Percentiles rank a stretch among this genome's conserved stretches.
These are phyloP conservation scores for Vinca minor DNA, from an alignment of 257 asterid species.

Conservation along the genomic window DNA sequence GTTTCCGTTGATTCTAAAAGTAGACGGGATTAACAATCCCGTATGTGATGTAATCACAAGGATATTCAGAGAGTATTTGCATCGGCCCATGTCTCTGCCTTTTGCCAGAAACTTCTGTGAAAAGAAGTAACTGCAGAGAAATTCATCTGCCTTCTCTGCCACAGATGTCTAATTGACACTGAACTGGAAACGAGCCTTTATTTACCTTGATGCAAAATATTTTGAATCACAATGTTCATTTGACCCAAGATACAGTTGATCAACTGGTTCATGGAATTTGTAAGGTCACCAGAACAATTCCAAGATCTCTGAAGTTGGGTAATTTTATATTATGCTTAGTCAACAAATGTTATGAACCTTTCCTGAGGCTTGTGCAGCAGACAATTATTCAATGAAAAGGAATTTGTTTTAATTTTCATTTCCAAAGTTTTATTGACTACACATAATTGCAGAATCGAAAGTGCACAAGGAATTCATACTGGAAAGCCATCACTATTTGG, in stretches of 20 bases:
- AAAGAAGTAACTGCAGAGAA: conserved; percentile 24
- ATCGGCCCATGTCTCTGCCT: conserved; percentile 59
- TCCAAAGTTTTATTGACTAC: background rate
- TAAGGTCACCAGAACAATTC: conserved; percentile 31
- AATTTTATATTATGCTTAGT: conserved; percentile 62
- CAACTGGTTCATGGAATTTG: conserved; percentile 38
- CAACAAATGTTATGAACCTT: conserved; percentile 33
- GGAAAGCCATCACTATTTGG: background rate
- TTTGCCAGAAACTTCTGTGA: conserved; percentile 48
- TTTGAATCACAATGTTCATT: conserved; percentile 27
- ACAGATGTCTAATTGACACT: conserved; percentile 28
- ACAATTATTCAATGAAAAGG: background rate
- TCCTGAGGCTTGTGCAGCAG: background rate
- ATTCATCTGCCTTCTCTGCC: conserved; percentile 55
- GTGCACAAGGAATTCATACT: background rate
- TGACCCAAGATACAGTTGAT: conserved; percentile 35
- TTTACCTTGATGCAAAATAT: conserved; percentile 43
- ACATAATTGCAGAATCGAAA: background rate
- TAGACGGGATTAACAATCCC: conserved; percentile 50
- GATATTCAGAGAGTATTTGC: conserved; percentile 55
- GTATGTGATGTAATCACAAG: conserved; percentile 49
- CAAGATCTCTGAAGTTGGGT: conserved; percentile 59
- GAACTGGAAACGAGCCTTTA: conserved; percentile 57
- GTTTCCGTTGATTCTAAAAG: conserved; percentile 43
- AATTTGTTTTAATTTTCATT: background rate